These are phyloP conservation scores for Daldinia grandis DNA, from an alignment of 495 filamentous ascomycete species.

Conservation along the genomic window DNA sequence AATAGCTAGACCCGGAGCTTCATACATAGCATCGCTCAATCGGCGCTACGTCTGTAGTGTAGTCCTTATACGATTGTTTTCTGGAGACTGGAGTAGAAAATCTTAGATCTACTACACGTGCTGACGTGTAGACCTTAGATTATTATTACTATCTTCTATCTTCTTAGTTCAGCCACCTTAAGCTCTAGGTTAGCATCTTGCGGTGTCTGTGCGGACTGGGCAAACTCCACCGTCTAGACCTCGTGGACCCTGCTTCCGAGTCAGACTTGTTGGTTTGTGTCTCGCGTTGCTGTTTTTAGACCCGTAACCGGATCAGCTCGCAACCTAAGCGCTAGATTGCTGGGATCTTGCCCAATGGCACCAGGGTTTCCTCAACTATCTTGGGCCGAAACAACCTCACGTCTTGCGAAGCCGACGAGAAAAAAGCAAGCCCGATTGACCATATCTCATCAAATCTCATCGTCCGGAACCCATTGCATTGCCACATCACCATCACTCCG, in stretches of 20 bases:
- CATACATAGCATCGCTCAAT: neutral
- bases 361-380: constrained; percentile 8
- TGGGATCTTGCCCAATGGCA: neutral
- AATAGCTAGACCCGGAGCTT: constrained; percentile 16
- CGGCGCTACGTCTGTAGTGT: neutral
- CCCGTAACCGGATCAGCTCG: constrained; percentile 12
- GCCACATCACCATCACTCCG: constrained; percentile 18
- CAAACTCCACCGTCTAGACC: constrained; percentile 27
- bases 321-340: neutral
- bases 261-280: constrained; percentile 16
- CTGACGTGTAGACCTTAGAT: no score
- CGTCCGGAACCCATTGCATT: constrained; percentile 6
- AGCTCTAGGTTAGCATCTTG: constrained; percentile 18
- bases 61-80: constrained; percentile 1
- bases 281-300: constrained; percentile 23
- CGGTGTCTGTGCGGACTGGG: constrained; percentile 18
- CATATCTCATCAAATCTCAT: constrained; percentile 1
- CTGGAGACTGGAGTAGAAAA: neutral
- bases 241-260: constrained; percentile 2
- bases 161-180: constrained; percentile 2
- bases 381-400: constrained; percentile 10
- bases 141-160: constrained; percentile 5
- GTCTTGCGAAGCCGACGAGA: constrained; percentile 3
- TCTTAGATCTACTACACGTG: neutral
- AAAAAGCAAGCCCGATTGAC: constrained; percentile 4